phyloP scores from a whole-genome alignment of 352 stramenopile species.

The Phytophthora sansomeana region DNA sequence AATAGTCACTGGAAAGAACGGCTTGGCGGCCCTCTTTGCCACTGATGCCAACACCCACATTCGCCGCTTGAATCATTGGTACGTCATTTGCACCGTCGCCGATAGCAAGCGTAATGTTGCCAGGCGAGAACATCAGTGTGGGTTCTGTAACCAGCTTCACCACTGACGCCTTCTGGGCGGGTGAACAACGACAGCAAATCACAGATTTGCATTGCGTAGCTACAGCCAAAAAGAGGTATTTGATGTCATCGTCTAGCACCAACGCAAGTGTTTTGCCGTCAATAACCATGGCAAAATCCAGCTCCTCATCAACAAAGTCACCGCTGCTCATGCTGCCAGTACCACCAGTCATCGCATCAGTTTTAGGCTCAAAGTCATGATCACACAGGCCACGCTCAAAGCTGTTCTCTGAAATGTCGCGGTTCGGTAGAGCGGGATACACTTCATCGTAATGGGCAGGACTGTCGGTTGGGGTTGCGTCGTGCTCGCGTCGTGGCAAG shows the following conservation, averaged over 20 bases:
- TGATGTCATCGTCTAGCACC: slow-evolving; percentile 89
- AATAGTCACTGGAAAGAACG: slow-evolving; percentile 87
- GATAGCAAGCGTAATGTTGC: slow-evolving; percentile 89
- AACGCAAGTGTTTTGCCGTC: slow-evolving; percentile 87
- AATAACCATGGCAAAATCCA: slow-evolving; percentile 93
- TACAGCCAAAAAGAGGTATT: slow-evolving; percentile 90
- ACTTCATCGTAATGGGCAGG: slow-evolving; percentile 73
- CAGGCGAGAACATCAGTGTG: slow-evolving; percentile 88
- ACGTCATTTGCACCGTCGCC: slow-evolving; percentile 89
- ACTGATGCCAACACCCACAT: slow-evolving; percentile 87
- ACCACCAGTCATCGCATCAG: slow-evolving; percentile 30
- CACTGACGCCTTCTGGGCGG: slow-evolving; percentile 86
- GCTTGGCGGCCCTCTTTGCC: slow-evolving; percentile 89
- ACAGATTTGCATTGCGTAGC: slow-evolving; percentile 91
- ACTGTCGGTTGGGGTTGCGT: slow-evolving; percentile 45
- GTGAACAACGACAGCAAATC: slow-evolving; percentile 89
- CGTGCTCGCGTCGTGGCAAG: slow-evolving; percentile 60
- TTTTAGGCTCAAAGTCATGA: slow-evolving; percentile 77
- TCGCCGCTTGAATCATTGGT: slow-evolving; percentile 90
- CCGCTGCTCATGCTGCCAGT: slow-evolving; percentile 48
- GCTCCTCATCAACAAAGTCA: slow-evolving; percentile 74
- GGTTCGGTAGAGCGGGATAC: slow-evolving; percentile 62
- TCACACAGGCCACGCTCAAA: slow-evolving; percentile 71
- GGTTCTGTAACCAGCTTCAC: slow-evolving; percentile 90
- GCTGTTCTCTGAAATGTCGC: slow-evolving; percentile 61